Evolutionary conservation across 2,329 filamentous ascomycete genomes (phyloP).

Genomic region (Corinectria fuckeliana): DNA sequence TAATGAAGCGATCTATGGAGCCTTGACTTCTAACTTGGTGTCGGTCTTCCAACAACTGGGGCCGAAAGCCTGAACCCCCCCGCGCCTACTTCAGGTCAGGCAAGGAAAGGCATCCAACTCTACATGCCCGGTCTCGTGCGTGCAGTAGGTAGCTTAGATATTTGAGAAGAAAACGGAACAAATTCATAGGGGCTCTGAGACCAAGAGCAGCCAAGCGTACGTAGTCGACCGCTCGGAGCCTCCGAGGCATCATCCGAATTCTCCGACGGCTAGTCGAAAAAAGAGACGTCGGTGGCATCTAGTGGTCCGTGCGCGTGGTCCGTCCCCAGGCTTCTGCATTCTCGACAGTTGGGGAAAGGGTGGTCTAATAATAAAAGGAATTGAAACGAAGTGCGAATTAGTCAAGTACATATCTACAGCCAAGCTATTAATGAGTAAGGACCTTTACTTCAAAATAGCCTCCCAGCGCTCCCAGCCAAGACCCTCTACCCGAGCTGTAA

Average conservation of each 20-base stretch:
- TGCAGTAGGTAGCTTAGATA: conserved; percentile 4
- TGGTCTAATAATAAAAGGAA: too few relatives aligned
- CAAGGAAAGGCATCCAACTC: not conserved
- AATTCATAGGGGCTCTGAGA: not conserved
- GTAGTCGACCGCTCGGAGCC: not conserved
- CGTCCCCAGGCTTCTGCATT: not conserved
- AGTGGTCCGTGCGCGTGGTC: not conserved
- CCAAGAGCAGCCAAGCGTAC: not conserved
- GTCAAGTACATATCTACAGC: too few relatives aligned
- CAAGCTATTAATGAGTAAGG: too few relatives aligned
- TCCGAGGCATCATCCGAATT: not conserved
- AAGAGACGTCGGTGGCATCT: not conserved
- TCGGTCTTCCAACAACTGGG: too few relatives aligned
- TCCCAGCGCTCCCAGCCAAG: too few relatives aligned
- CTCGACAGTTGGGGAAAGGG: not conserved
- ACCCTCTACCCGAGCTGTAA: too few relatives aligned
- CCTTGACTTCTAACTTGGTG: too few relatives aligned
- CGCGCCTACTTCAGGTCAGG: not conserved
- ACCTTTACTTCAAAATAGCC: too few relatives aligned
- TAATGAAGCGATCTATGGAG: too few relatives aligned
- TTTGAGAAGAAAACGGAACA: conserved; percentile 3
- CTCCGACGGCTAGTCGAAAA: not conserved
- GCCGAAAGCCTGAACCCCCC: not conserved
- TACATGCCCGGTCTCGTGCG: not conserved
- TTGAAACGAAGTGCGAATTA: too few relatives aligned